Evolutionary conservation across 768 basidiomycete genomes (phyloP).

Genomic region (Cystobasidium ongulense): DNA sequence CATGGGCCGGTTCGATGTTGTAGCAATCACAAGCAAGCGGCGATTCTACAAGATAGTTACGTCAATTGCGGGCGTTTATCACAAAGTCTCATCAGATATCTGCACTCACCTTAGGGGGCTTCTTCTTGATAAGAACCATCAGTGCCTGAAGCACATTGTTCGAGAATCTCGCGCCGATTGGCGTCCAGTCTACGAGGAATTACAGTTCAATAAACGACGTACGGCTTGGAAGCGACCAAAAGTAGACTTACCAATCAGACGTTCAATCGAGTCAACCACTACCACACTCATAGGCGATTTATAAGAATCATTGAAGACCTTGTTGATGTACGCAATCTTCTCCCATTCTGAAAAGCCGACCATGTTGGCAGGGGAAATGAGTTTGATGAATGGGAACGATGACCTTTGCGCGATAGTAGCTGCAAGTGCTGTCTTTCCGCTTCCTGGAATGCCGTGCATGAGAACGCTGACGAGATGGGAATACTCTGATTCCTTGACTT

Average conservation of each 20-base stretch:
- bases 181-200: conserved; percentile 69
- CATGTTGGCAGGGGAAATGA: conserved; percentile 93
- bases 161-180: conserved; percentile 92
- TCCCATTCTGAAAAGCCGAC: conserved; percentile 87
- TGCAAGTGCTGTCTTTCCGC: conserved; percentile 90
- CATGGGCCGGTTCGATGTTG: conserved; percentile 77
- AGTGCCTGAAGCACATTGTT: conserved; percentile 85
- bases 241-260: conserved; percentile 64
- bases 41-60: conserved; percentile 61
- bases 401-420: conserved; percentile 89
- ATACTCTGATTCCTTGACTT: conserved; percentile 78
- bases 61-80: background rate
- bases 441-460: conserved; percentile 77
- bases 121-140: conserved; percentile 73
- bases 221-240: background rate
- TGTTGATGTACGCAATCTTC: conserved; percentile 83
- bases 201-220: background rate
- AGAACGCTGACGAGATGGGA: conserved; percentile 87
- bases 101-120: conserved; percentile 74
- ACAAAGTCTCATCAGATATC: background rate
- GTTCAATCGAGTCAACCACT: conserved; percentile 88
- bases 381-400: conserved; percentile 95
- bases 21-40: conserved; percentile 81
- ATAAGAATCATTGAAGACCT: conserved; percentile 88
- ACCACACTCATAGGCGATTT: conserved; percentile 95